Percentiles rank a stretch among this genome's conserved stretches.
Conservation (phyloP, 2,329 filamentous ascomycete genomes). For the Microdochium trichocladiopsis region DNA sequence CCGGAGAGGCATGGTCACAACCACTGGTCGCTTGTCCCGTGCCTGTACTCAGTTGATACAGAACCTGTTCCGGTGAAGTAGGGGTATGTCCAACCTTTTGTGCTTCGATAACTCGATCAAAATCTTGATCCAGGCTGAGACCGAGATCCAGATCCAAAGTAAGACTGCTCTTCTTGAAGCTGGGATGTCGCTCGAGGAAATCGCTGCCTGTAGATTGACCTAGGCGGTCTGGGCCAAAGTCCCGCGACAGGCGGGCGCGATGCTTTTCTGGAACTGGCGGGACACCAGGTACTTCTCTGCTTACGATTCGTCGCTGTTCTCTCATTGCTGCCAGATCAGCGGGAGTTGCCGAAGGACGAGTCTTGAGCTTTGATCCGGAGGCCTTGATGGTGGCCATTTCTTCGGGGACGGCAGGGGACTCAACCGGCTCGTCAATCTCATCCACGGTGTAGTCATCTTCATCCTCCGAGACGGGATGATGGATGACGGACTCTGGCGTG, state of each 20-base stretch:
- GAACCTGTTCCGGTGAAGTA: constrained; percentile 10
- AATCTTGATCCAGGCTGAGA: constrained; percentile 83
- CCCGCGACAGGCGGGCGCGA: constrained; percentile 44
- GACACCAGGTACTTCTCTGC: constrained; percentile 58
- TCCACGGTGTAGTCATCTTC: constrained; percentile 26
- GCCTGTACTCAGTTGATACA: constrained; percentile 10
- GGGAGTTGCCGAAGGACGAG: constrained; percentile 79
- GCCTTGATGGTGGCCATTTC: constrained; percentile 83
- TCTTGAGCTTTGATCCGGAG: constrained; percentile 80
- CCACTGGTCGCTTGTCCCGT: constrained; percentile 34
- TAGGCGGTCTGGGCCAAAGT: constrained; percentile 31
- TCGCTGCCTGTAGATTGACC: constrained; percentile 28
- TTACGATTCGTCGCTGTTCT: constrained; percentile 77
- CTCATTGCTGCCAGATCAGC: constrained; percentile 81
- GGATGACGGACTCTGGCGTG: constrained; percentile 87
- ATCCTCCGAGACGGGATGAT: constrained; percentile 54
- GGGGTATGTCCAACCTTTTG: constrained; percentile 77
- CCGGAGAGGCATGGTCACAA: constrained; percentile 6
- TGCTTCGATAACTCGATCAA: constrained; percentile 88
- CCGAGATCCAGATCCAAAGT: constrained; percentile 77
- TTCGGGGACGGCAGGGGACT: constrained; percentile 68
- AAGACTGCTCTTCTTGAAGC: constrained; percentile 75
- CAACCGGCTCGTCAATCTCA: constrained; percentile 23
- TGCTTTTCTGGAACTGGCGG: constrained; percentile 57
- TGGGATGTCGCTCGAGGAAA: constrained; percentile 56